These are phyloP conservation scores for Pichia thaimueangensis DNA, from an alignment of 805 yeast genomes.

Conservation along the genomic window DNA sequence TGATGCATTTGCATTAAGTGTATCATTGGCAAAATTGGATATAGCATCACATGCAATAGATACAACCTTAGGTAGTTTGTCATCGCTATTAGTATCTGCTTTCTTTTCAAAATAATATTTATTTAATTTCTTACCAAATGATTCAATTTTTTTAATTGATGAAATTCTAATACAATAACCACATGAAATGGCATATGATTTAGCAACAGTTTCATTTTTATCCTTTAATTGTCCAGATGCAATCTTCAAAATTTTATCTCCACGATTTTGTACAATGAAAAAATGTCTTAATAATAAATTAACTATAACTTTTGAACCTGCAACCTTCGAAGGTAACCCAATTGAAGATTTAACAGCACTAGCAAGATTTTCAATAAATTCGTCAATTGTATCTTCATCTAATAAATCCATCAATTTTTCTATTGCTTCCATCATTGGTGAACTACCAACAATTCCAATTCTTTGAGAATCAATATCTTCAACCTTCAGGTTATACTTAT, in stretches of 20 bases:
- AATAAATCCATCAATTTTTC: slow-evolving; percentile 60
- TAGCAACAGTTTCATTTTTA: slow-evolving; percentile 63
- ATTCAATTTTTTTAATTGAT: slow-evolving; percentile 42
- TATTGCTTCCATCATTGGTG: slow-evolving; percentile 86
- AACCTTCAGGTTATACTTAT: slow-evolving; percentile 68
- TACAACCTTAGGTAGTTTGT: slow-evolving; percentile 40
- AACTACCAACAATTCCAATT: slow-evolving; percentile 61
- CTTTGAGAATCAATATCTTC: slow-evolving; percentile 75
- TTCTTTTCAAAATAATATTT: slow-evolving; percentile 50
- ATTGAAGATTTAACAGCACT: slow-evolving; percentile 60
- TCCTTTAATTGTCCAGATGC: slow-evolving; percentile 58
- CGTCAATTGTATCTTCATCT: slow-evolving; percentile 44
- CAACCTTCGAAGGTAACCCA: slow-evolving; percentile 88
- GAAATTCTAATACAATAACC: slow-evolving; percentile 73
- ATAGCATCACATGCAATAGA: slow-evolving; percentile 61
- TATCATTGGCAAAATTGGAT: slow-evolving; percentile 61
- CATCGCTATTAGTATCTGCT: slow-evolving; percentile 28
- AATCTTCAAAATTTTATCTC: slow-evolving; percentile 55
- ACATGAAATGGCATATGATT: slow-evolving; percentile 71
- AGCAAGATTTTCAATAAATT: slow-evolving; percentile 44
- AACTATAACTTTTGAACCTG: slow-evolving; percentile 70
- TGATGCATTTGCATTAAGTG: slow-evolving; percentile 53
- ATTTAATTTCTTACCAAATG: slow-evolving; percentile 46
- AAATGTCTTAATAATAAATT: slow-evolving; percentile 53
- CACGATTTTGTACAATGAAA: slow-evolving; percentile 40